phyloP scores from a whole-genome alignment of 805 yeast species.

The Candida vaughaniae region DNA sequence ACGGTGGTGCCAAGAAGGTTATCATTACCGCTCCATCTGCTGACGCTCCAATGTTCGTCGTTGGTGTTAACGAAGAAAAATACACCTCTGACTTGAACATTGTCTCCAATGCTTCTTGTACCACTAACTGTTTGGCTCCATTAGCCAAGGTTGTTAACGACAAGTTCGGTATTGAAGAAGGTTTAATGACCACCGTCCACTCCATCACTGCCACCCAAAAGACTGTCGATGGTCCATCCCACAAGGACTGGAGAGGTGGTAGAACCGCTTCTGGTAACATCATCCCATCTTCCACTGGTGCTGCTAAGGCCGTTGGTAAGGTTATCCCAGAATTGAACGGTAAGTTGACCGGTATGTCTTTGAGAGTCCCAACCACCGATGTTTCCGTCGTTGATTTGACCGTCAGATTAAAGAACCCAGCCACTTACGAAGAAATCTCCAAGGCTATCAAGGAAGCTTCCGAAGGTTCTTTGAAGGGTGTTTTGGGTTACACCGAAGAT shows the following conservation, averaged over 20 bases:
- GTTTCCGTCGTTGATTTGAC: conserved; percentile 94
- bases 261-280: conserved; percentile 95
- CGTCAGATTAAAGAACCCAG: conserved; percentile 70
- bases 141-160: conserved; percentile 88
- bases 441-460: conserved; percentile 73
- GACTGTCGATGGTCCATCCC: conserved; percentile 96
- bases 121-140: conserved; percentile 95
- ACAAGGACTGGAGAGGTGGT: conserved; percentile 99
- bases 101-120: conserved; percentile 91
- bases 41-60: conserved; percentile 94
- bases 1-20: conserved; percentile 94
- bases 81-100: conserved; percentile 75
- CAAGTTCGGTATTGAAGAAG: conserved; percentile 82
- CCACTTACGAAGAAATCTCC: conserved; percentile 83
- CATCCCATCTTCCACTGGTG: conserved; percentile 95
- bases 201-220: conserved; percentile 95
- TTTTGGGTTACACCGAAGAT: conserved; percentile 88
- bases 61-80: conserved; percentile 82
- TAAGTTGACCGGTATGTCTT: conserved; percentile 89
- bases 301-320: conserved; percentile 97
- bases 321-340: conserved; percentile 89
- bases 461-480: conserved; percentile 75
- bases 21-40: conserved; percentile 91
- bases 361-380: conserved; percentile 92
- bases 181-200: conserved; percentile 95